Evolutionary conservation across 495 filamentous ascomycete genomes (phyloP), one percentile per base, ranked within the genome.

Genomic region (Podospora comata): DNA sequence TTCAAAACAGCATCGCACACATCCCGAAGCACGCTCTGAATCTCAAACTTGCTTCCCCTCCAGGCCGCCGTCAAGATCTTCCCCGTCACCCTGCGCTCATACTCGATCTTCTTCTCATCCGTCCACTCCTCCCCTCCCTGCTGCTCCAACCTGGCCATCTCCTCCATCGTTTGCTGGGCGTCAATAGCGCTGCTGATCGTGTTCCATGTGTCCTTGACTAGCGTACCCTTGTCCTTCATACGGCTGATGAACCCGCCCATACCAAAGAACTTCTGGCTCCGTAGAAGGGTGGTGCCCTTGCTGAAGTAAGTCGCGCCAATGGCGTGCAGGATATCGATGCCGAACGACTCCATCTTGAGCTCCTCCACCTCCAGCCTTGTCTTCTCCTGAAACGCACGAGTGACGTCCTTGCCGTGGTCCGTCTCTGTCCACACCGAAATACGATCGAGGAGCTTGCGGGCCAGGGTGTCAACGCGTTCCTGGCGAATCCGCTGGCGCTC

Each of bases 51-150:
- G 85, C 91, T 94, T 60, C 96, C 96, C 65, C 93, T 84, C 96
- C 95, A 99, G 23, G 96, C 95, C 20, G 95, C 95, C 7, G 93
- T 96, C n/a, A 99, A 86, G 68, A 99, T 97, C 85, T 99, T 98
- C 64, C 95, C 95, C 30, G 95, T 99, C 2, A 98, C 94, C 73
- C 89, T 87, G 74, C 92, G 88, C 82, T 98, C 94, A 71, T 94
- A 97, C 80, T 99, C 95, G n/a, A 90, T 84, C 81, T 93, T 94
- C 84, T 91, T 93, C 87, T 99, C 96, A 71, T 98, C 95, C 11
- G 95, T 97, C 95, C 95, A 99, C 56, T 97, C 94, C 65, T 97
- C 96, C 23, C 95, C 95, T 20, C 95, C 95, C 74, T 90, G 90
- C 83, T 97, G 91, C 80, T 99, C 96, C 79, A 92, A 79, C 76